Evolutionary conservation across 1,139 yeast genomes (phyloP), one percentile per base, ranked within the genome.

Genomic region (Lodderomyces orthopsilosis): DNA sequence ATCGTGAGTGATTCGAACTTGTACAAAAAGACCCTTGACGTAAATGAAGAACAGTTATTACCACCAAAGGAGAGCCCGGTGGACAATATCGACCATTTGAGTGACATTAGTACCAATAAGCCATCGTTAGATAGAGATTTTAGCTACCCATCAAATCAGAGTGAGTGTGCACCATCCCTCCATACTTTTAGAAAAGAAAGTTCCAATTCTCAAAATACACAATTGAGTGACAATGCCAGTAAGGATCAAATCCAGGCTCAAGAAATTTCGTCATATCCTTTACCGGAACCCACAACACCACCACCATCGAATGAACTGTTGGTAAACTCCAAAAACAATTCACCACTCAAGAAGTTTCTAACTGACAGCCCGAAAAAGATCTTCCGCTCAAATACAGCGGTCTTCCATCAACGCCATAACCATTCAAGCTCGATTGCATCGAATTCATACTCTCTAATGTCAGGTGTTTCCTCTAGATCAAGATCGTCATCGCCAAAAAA

Each of bases 291-390:
- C 18, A n/a, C 17, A 9, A 53, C 62, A 0, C 57, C 56, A 49
- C 24, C 30, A 8, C 39, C 22, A 22, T 8, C 51, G 49, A 33
- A 45, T 15, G 34, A 37, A 19, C 18, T 35, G 19, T 4, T 18
- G 5, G 32, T 17, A 19, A 35, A 30, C 36, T 36, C 42, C 12
- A 38, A 39, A 14, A 37, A 22, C 22, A 33, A 62, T 1, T 66
- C 73, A 2, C 73, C 75, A 4, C 58, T 68, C n/a, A 66, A 59
- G 41, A 62, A 55, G 44, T 55, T 69, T 32, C 55, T 66, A 34
- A 58, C 57, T 36, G 72, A 60, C 43, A 66, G 71, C 41, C 75
- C 75, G 4, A 66, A 56, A 45, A 55, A 65, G 41, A 44, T 70
- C 33, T 48, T 61, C 63, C 6, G 46, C 40, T 27, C 48, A 36